Percentiles rank a stretch among this genome's conserved stretches.
Evolutionary conservation across 2,329 filamentous ascomycete genomes (phyloP).

Genomic region (Hymenoscyphus fraxineus): DNA sequence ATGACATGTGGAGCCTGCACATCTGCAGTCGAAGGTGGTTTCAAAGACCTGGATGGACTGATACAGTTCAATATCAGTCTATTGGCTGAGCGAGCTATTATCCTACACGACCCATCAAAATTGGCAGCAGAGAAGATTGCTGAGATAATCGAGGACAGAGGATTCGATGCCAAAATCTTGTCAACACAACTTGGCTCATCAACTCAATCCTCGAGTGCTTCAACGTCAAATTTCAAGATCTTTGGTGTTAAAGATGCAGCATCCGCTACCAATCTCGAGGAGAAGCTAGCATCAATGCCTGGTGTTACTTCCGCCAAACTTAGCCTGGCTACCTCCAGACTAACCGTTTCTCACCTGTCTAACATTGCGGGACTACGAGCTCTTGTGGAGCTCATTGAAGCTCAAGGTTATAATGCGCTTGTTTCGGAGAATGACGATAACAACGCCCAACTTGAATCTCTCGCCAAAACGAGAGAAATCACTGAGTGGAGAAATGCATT

Average conservation of each 20-base stretch:
- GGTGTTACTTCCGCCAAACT: slow-evolving; percentile 74
- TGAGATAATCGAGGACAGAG: slow-evolving; percentile 82
- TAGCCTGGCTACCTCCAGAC: slow-evolving; percentile 67
- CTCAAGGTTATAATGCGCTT: slow-evolving; percentile 81
- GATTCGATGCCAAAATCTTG: slow-evolving; percentile 81
- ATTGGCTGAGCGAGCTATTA: slow-evolving; percentile 84
- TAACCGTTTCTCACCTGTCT: slow-evolving; percentile 70
- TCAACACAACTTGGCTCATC: slow-evolving; percentile 64
- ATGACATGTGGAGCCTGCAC: slow-evolving; percentile 99
- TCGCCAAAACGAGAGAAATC: slow-evolving; percentile 95
- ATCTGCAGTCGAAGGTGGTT: slow-evolving; percentile 80
- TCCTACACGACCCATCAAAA: slow-evolving; percentile 73
- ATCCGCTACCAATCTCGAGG: slow-evolving; percentile 69
- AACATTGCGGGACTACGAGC: slow-evolving; percentile 71
- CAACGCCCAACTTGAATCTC: slow-evolving; percentile 90
- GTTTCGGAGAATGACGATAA: slow-evolving; percentile 92
- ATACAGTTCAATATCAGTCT: slow-evolving; percentile 92
- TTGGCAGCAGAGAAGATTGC: slow-evolving; percentile 70
- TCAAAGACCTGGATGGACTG: slow-evolving; percentile 72
- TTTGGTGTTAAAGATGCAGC: slow-evolving; percentile 73
- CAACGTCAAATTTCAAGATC: slow-evolving; percentile 74
- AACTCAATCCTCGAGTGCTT: slow-evolving; percentile 51
- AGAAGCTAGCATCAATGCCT: slow-evolving; percentile 57
- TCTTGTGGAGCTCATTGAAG: slow-evolving; percentile 78
- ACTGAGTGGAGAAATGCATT: slow-evolving; percentile 87